Evolutionary conservation across 768 basidiomycete species (phyloP), one percentile per base, ranked within the genome.

Genomic region (Albatrellus ellisii): DNA sequence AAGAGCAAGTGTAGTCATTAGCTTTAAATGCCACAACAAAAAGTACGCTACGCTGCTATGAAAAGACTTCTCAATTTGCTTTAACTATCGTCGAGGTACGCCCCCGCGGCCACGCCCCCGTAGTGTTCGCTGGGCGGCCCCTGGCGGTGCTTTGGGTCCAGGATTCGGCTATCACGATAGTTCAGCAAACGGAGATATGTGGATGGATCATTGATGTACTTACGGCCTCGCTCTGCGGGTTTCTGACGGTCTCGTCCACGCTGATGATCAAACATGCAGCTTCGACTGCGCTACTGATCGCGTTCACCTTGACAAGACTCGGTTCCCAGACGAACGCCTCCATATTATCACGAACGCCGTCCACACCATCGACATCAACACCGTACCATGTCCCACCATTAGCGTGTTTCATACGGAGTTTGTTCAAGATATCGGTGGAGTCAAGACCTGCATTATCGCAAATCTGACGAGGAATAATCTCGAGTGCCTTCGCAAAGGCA

Each of bases 261-360:
- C 87, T 91, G 44, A 99, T 64, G 52, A 98, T 89, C 59, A 99
- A 61, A 62, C 87, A 97, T 9, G 95, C 94, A 8, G 95, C 95
- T 62, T 99, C 95, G 8, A 87, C 72, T 4, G 95, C 95, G 55
- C 92, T 94, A 59, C 78, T 82, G 55, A 99, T 79, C 18, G 95
- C 95, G 55, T 99, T 99, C 35, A 79, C 63, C 66, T 98, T 99
- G 54, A 98, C 87, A 45, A 98, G 68, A 48, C 83, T 83, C 12
- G 95, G 94, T 58, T 98, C 95, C 94, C 95, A 98, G 6, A 99
- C 94, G 55, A 98, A 99, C 34, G 87, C 84, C 40, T 89, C 88
- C 80, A 98, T 80, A 62, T 98, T 99, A 62, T 99, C 78, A 42
- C 88, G 78, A 21, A 97, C 86, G 15, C 90, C 88, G 22, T 86